Conservation (phyloP, 1,284 basidiomycete species). For the Cutaneotrichosporon dermatis region DNA sequence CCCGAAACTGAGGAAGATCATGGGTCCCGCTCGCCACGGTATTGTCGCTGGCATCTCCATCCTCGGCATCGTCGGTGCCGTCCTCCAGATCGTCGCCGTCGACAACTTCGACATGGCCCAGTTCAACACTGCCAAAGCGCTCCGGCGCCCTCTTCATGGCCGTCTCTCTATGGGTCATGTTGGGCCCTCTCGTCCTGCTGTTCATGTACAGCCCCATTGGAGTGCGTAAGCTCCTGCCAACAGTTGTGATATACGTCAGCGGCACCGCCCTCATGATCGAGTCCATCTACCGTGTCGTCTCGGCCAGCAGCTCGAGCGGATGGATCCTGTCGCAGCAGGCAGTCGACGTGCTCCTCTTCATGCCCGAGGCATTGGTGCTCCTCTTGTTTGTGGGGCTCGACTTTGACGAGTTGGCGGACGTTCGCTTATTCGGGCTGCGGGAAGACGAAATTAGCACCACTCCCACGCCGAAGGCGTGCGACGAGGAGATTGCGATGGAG, state of each 20-base stretch:
- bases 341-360: constrained; percentile 7
- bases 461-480: background rate
- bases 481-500: too few relatives aligned
- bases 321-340: constrained; percentile 1
- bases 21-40: background rate
- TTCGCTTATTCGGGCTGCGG: background rate
- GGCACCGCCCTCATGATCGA: constrained; percentile 4
- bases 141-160: constrained; percentile 11
- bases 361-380: constrained; percentile 11
- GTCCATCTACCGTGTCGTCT: constrained; percentile 9
- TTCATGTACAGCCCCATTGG: background rate
- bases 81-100: constrained; percentile 8
- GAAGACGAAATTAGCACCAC: background rate
- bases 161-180: background rate
- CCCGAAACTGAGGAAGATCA: background rate
- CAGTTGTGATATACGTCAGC: background rate
- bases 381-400: background rate
- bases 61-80: constrained; percentile 13
- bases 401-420: constrained; percentile 6
- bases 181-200: background rate
- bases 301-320: background rate
- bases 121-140: background rate
- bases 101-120: constrained; percentile 2
- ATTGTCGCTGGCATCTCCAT: constrained; percentile 3
- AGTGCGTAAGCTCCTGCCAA: background rate